Evolutionary conservation across 2,329 filamentous ascomycete species (phyloP).

Genomic region (Sporothrix globosa): DNA sequence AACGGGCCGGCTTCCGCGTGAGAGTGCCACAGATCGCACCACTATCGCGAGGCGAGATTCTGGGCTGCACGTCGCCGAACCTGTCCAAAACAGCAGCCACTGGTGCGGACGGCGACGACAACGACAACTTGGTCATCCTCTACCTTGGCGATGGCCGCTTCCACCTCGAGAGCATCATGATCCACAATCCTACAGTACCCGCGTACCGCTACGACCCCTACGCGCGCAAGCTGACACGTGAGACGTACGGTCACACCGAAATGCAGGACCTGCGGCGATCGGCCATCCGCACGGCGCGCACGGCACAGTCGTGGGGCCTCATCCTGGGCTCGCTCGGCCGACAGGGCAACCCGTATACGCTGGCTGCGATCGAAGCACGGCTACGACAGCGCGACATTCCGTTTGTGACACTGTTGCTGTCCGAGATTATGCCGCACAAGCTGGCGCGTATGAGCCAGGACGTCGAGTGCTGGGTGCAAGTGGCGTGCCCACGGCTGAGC

Average conservation of each 20-base stretch:
- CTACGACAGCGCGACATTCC: constrained; percentile 73
- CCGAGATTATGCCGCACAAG: constrained; percentile 96
- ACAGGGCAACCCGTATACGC: constrained; percentile 93
- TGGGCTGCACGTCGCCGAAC: constrained; percentile 90
- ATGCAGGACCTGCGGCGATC: constrained; percentile 79
- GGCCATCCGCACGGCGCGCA: constrained; percentile 75
- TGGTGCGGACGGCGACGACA: constrained; percentile 47
- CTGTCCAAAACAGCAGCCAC: constrained; percentile 35
- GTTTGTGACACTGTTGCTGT: constrained; percentile 82
- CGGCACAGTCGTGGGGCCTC: constrained; percentile 79
- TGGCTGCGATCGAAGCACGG: constrained; percentile 80
- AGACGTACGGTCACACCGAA: constrained; percentile 88
- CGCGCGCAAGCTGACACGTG: constrained; percentile 84
- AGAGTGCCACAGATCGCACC: constrained; percentile 91
- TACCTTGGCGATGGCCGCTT: constrained; percentile 93
- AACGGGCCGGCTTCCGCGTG: constrained; percentile 81
- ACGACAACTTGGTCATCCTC: constrained; percentile 71
- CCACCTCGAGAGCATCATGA: constrained; percentile 98
- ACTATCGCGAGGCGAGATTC: constrained; percentile 89
- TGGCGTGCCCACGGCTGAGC: constrained; percentile 92
- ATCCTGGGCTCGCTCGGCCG: constrained; percentile 91
- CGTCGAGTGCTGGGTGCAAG: constrained; percentile 97
- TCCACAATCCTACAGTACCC: constrained; percentile 88
- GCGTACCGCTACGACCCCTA: constrained; percentile 98
- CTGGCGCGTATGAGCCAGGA: constrained; percentile 83